A percentile compares a stretch with the other conserved stretches of the same genome.
Evolutionary conservation across 345 rosid species (phyloP).

Genomic region (Syzygium oleosum): DNA sequence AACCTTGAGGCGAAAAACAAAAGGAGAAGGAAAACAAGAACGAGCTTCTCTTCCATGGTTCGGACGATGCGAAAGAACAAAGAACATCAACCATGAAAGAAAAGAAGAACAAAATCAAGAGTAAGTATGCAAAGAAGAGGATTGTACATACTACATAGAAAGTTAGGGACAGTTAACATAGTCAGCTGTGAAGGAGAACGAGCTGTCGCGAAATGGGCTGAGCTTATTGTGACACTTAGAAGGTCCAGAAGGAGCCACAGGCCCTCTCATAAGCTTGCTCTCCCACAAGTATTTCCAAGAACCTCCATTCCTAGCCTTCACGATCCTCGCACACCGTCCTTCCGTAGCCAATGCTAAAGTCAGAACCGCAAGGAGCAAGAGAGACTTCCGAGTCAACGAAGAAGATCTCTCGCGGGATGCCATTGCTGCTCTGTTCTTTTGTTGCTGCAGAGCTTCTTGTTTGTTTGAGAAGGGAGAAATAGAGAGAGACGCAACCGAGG

Average conservation of each 20-base stretch:
- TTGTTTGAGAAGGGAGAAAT: background rate
- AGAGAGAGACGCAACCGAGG: background rate
- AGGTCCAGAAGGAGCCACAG: slow-evolving; percentile 57
- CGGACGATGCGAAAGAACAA: background rate
- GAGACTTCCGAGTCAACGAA: background rate
- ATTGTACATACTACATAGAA: background rate
- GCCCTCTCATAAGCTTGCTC: slow-evolving; percentile 38
- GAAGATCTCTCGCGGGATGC: background rate
- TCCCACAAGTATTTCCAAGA: slow-evolving; percentile 1
- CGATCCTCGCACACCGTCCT: background rate
- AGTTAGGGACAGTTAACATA: slow-evolving; percentile 28
- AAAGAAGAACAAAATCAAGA: background rate
- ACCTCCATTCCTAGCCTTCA: background rate
- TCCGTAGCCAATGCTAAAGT: background rate
- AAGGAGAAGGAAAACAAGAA: background rate
- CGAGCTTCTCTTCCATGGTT: background rate
- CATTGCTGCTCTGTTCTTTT: background rate
- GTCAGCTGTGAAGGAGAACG: slow-evolving; percentile 1
- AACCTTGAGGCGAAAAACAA: background rate
- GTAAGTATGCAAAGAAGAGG: background rate
- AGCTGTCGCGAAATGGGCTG: background rate
- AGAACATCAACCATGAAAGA: background rate
- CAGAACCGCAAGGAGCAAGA: background rate
- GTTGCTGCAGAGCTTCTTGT: background rate
- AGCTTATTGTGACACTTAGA: slow-evolving; percentile 40